These are phyloP conservation scores for Margaritispora aquatica DNA, from an alignment of 495 filamentous ascomycete genomes.

Conservation along the genomic window DNA sequence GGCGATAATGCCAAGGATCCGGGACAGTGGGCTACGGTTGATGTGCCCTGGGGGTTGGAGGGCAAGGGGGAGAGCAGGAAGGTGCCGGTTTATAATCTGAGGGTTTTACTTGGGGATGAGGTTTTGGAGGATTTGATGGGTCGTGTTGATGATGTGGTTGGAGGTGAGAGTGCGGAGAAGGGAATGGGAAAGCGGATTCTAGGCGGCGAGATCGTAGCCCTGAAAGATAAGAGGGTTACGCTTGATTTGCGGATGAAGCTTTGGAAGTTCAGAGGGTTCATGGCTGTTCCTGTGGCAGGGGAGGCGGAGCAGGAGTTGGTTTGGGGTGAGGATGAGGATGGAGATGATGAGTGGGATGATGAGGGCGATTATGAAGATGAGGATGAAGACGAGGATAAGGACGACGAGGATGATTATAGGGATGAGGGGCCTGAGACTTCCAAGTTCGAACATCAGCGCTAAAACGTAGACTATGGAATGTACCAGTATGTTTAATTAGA, in stretches of 20 bases:
- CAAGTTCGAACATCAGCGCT: too few relatives aligned
- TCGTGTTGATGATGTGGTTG: not conserved
- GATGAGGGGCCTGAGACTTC: not conserved
- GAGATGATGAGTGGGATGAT: not conserved
- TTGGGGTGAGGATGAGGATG: not conserved
- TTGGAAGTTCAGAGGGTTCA: constrained; percentile 63
- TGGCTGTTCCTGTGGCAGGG: constrained; percentile 25
- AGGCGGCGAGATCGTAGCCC: constrained; percentile 35
- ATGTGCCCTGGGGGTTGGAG: not conserved
- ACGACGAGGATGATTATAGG: not conserved
- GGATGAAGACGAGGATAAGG: not conserved
- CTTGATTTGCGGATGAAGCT: constrained; percentile 48
- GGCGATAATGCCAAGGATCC: constrained; percentile 8
- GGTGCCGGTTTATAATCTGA: constrained; percentile 21
- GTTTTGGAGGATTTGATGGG: constrained; percentile 12
- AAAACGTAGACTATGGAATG: too few relatives aligned
- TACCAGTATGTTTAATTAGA: too few relatives aligned
- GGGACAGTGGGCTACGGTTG: constrained; percentile 18
- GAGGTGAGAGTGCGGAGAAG: too few relatives aligned
- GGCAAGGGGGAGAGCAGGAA: not conserved
- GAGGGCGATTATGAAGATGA: not conserved
- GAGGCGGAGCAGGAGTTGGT: not conserved
- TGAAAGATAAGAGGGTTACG: constrained; percentile 40
- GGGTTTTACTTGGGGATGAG: constrained; percentile 14
- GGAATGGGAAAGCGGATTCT: constrained; percentile 24